These are phyloP conservation scores for Nicotiana benthamiana DNA, from an alignment of 257 asterid species.

Conservation along the genomic window DNA sequence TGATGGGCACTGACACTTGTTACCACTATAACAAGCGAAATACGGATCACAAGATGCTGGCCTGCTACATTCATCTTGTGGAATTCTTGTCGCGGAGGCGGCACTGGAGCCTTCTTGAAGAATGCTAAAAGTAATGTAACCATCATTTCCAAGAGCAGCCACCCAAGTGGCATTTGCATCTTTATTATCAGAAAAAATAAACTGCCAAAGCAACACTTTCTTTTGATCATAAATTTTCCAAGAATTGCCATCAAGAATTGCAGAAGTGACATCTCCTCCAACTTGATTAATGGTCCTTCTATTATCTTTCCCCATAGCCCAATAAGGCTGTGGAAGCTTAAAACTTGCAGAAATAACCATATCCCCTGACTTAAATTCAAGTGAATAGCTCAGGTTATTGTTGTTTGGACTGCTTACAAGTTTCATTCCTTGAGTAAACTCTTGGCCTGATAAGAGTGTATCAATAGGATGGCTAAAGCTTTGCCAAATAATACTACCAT, in stretches of 20 bases:
- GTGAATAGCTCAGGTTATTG: conserved; percentile 55
- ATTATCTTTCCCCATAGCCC: conserved; percentile 61
- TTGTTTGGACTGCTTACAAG: conserved; percentile 51
- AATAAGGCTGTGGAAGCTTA: conserved; percentile 60
- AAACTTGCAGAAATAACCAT: conserved; percentile 61
- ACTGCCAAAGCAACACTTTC: conserved; percentile 52
- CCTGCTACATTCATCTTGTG: conserved; percentile 57
- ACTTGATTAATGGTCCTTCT: conserved; percentile 56
- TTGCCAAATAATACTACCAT: conserved; percentile 58
- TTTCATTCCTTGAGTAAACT: conserved; percentile 53
- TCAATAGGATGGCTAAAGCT: conserved; percentile 71
- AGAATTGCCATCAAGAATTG: conserved; percentile 49
- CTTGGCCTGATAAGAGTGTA: conserved; percentile 65
- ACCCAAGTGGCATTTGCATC: conserved; percentile 55
- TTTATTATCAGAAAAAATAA: conserved; percentile 39
- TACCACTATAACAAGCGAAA: conserved; percentile 50
- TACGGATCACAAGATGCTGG: conserved; percentile 82
- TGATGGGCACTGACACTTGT: conserved; percentile 60
- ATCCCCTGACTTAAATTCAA: conserved; percentile 69
- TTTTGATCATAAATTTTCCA: conserved; percentile 62
- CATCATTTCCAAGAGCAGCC: conserved; percentile 53
- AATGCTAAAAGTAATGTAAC: conserved; percentile 44
- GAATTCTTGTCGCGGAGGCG: conserved; percentile 47
- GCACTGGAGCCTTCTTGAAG: conserved; percentile 34
- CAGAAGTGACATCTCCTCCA: conserved; percentile 38